Conservation (phyloP, 495 filamentous ascomycete species). For the Aspergillus wentii region DNA sequence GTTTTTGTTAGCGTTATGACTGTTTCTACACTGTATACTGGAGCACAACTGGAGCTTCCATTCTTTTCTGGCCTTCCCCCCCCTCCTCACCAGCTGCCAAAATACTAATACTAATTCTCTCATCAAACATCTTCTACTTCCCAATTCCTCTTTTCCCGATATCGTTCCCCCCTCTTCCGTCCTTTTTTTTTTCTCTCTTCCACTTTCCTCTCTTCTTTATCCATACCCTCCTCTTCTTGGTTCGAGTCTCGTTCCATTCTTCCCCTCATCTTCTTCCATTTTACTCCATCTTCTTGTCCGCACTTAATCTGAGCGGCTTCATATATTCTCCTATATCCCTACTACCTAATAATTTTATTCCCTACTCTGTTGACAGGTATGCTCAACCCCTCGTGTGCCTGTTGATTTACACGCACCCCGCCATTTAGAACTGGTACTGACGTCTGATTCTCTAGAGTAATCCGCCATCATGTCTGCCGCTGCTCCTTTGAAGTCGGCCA, state of each 20-base stretch:
- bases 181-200: conserved; percentile 3
- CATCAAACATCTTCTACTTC: no score
- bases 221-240: conserved; percentile 14
- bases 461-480: conserved; percentile 42
- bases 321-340: conserved; percentile 11
- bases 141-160: conserved; percentile 2
- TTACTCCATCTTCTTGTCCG: conserved; percentile 1
- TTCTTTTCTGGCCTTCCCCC: not conserved
- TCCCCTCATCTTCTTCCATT: conserved; percentile 8
- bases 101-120: no score
- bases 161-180: conserved; percentile 3
- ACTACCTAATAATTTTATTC: conserved; percentile 17
- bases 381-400: conserved; percentile 3
- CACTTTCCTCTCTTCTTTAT: conserved; percentile 1
- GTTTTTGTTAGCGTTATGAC: no score
- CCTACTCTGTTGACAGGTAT: conserved; percentile 20
- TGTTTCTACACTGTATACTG: not conserved
- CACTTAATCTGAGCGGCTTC: no score
- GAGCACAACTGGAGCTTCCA: no score
- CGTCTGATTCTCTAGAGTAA: conserved; percentile 11
- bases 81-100: no score
- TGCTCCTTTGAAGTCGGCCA: conserved; percentile 59
- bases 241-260: conserved; percentile 14
- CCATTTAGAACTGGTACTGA: no score
- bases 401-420: no score